Evolutionary conservation across 2,329 filamentous ascomycete species (phyloP), one percentile per base, ranked within the genome.

Genomic region (Fusarium sp.): DNA sequence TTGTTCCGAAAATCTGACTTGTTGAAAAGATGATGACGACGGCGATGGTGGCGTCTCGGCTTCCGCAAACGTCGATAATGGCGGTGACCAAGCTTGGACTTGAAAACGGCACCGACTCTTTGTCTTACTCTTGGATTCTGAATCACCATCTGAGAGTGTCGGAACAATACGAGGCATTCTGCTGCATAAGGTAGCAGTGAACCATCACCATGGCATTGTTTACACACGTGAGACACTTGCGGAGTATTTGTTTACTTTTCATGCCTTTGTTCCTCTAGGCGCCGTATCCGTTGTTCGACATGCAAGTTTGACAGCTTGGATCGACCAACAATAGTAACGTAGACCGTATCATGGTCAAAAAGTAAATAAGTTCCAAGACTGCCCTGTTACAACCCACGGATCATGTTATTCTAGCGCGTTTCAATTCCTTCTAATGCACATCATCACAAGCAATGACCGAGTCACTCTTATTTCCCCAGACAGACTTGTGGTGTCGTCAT

Each of bases 351-450:
- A 22, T 18, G 31, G 17, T 36, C 42, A n/a, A 20, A 65, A 15
- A 24, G 40, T 18, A 51, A 53, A 42, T n/a, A 40, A 17, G 36
- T 17, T n/a, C 50, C 22, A 34, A 43, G 14, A 26, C 24, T 28
- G 33, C 20, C 45, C 42, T 42, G 33, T 31, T 24, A 22, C 20
- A 39, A 22, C 40, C 42, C 33, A 40, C 39, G 43, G 28, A 22
- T 31, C 24, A 33, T 44, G 33, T 17, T 46, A 38, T 58, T 70
- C 52, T 67, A 67, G 61, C 66, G 55, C 44, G 66, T 57, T 65
- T 66, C 42, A 38, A 45, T 26, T 42, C 33, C 54, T 66, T 65
- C 66, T 63, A 38, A 63, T 63, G 66, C 66, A 69, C 61, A 69
- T 63, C 61, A 69, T 66, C 26, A 33, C 24, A n/a, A 62, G 62